Percentiles rank a stretch among this genome's conserved stretches.
These are phyloP conservation scores for Saccharomycodes ludwigii DNA, from an alignment of 805 yeast genomes.

Conservation along the genomic window DNA sequence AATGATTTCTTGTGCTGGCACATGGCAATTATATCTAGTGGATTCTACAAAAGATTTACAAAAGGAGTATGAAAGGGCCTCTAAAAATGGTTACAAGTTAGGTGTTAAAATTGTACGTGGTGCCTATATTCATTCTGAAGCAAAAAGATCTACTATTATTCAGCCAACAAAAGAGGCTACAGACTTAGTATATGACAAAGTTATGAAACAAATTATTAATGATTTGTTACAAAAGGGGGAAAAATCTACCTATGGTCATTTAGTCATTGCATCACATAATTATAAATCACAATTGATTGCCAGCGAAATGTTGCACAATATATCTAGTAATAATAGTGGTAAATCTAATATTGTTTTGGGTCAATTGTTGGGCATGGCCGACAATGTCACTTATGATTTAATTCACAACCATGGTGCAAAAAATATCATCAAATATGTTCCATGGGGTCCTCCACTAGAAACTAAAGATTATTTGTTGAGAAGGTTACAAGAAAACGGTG, in stretches of 20 bases:
- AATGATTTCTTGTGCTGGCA: slow-evolving; percentile 64
- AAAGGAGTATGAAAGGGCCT: slow-evolving; percentile 54
- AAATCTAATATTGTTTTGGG: slow-evolving; percentile 67
- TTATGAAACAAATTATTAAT: slow-evolving; percentile 49
- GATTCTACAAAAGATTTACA: slow-evolving; percentile 53
- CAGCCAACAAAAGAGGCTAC: slow-evolving; percentile 69
- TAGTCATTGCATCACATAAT: slow-evolving; percentile 89
- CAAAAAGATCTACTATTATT: slow-evolving; percentile 52
- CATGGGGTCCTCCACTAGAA: slow-evolving; percentile 96
- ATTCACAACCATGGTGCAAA: slow-evolving; percentile 49
- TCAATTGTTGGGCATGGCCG: slow-evolving; percentile 93
- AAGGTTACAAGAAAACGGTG: slow-evolving; percentile 92
- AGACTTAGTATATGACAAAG: slow-evolving; percentile 64
- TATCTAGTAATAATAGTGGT: slow-evolving; percentile 5
- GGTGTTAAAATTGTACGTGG: slow-evolving; percentile 92
- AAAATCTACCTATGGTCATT: slow-evolving; percentile 50
- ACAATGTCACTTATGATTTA: slow-evolving; percentile 68
- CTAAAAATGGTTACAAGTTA: slow-evolving; percentile 47
- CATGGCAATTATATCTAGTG: slow-evolving; percentile 83
- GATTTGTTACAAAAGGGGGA: slow-evolving; percentile 36
- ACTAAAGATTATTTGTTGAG: slow-evolving; percentile 82
- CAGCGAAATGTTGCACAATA: slow-evolving; percentile 36
- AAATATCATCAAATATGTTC: slow-evolving; percentile 85
- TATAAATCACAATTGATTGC: slow-evolving; percentile 64
- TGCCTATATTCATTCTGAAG: slow-evolving; percentile 87